These are phyloP conservation scores for Monilinia vaccinii-corymbosi DNA, from an alignment of 2,329 filamentous ascomycete species.

Conservation along the genomic window DNA sequence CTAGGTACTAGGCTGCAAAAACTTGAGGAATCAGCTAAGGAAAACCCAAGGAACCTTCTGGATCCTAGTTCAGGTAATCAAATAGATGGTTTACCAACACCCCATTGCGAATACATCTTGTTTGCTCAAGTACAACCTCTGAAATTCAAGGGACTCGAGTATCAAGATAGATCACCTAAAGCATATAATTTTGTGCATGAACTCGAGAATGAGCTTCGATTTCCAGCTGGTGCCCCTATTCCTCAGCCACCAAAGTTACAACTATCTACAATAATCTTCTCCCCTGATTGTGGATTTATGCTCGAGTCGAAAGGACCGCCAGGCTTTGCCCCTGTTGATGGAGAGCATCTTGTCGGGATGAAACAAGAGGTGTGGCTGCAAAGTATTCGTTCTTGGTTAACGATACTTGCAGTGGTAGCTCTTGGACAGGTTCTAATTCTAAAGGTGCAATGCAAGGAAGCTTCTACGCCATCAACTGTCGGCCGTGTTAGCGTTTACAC, in stretches of 20 bases:
- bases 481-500: slow-evolving; percentile 58
- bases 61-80: slow-evolving; percentile 53
- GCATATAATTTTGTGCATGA: slow-evolving; percentile 36
- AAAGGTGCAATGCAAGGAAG: slow-evolving; percentile 56
- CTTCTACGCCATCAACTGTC: slow-evolving; percentile 58
- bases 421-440: slow-evolving; percentile 53
- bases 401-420: slow-evolving; percentile 46
- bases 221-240: slow-evolving; percentile 50
- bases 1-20: slow-evolving; percentile 57
- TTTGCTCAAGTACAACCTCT: slow-evolving; percentile 64
- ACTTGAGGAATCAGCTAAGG: slow-evolving; percentile 47
- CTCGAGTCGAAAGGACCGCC: slow-evolving; percentile 57
- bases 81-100: slow-evolving; percentile 50
- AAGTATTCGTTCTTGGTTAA: slow-evolving; percentile 49
- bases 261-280: slow-evolving; percentile 56
- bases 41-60: slow-evolving; percentile 64
- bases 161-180: slow-evolving; percentile 29
- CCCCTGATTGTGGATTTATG: slow-evolving; percentile 59
- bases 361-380: slow-evolving; percentile 52
- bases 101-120: slow-evolving; percentile 82
- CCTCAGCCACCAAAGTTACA: slow-evolving; percentile 44
- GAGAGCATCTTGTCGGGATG: slow-evolving; percentile 47
- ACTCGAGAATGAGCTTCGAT: slow-evolving; percentile 54
- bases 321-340: slow-evolving; percentile 40
- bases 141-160: slow-evolving; percentile 14